A percentile compares a stretch with the other conserved stretches of the same genome.
These are phyloP conservation scores for Nissolia schottii DNA, from an alignment of 306 rosid genomes.

Conservation along the genomic window DNA sequence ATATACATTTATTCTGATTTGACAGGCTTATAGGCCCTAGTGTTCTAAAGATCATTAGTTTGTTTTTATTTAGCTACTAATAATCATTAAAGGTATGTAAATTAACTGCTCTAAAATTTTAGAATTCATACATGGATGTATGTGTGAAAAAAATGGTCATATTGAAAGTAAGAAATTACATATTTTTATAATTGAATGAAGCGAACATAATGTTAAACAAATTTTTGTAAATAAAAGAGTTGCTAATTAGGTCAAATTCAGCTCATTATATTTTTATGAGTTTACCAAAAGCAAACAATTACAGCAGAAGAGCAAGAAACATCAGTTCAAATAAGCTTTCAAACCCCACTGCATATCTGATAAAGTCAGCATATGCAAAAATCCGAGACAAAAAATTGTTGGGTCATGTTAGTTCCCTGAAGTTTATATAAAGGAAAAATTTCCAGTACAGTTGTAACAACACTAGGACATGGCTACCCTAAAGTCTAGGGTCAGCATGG, in stretches of 20 bases:
- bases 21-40: background rate
- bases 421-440: background rate
- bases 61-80: background rate
- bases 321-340: background rate
- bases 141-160: background rate
- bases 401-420: background rate
- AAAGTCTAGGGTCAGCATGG: background rate
- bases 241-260: background rate
- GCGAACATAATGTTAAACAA: background rate
- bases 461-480: background rate
- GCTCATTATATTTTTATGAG: background rate
- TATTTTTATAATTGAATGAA: background rate
- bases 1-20: background rate
- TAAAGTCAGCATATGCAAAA: background rate
- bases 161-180: background rate
- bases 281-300: background rate
- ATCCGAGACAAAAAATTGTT: slow-evolving; percentile 5
- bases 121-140: background rate
- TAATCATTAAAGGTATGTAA: background rate
- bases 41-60: background rate
- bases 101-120: background rate
- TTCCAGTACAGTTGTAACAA: background rate
- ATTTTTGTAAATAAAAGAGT: background rate
- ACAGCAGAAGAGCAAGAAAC: background rate
- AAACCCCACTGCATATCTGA: background rate